Conservation (phyloP, 2,329 filamentous ascomycete species). For the Rosellinia necatrix region DNA sequence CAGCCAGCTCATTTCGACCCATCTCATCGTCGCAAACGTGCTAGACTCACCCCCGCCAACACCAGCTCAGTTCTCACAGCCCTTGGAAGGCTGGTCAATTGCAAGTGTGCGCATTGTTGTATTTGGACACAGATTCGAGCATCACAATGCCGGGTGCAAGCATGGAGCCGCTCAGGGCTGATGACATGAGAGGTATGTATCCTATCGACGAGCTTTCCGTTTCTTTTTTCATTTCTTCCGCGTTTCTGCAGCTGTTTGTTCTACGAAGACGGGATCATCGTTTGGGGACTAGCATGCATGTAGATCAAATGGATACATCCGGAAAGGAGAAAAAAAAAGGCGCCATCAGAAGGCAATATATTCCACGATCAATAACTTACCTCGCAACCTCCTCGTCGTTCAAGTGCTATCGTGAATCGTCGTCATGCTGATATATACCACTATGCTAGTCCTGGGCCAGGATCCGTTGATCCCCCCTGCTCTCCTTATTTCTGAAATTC, state of each 20-base stretch:
- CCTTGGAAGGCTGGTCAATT: too few relatives aligned
- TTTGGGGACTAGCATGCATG: background rate
- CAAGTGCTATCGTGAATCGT: background rate
- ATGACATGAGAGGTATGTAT: conserved; percentile 47
- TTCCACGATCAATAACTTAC: too few relatives aligned
- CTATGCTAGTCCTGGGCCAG: conserved; percentile 78
- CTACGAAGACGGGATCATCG: too few relatives aligned
- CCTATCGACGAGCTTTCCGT: background rate
- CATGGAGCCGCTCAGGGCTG: conserved; percentile 41
- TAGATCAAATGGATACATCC: background rate
- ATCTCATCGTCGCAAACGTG: too few relatives aligned
- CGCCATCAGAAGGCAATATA: background rate
- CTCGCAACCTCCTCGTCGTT: too few relatives aligned
- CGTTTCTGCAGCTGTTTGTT: background rate
- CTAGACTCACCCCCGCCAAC: too few relatives aligned
- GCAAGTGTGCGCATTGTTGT: too few relatives aligned
- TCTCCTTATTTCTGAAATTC: conserved; percentile 84
- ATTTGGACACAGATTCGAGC: conserved; percentile 12
- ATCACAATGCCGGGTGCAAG: conserved; percentile 43
- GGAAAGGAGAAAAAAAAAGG: too few relatives aligned
- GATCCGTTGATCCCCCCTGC: conserved; percentile 90
- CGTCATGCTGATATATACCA: conserved; percentile 39
- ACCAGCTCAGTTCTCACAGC: too few relatives aligned
- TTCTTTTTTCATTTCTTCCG: background rate
- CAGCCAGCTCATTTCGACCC: too few relatives aligned